phyloP scores from a whole-genome alignment of 345 rosid species.

The Bruguiera sexangula region DNA sequence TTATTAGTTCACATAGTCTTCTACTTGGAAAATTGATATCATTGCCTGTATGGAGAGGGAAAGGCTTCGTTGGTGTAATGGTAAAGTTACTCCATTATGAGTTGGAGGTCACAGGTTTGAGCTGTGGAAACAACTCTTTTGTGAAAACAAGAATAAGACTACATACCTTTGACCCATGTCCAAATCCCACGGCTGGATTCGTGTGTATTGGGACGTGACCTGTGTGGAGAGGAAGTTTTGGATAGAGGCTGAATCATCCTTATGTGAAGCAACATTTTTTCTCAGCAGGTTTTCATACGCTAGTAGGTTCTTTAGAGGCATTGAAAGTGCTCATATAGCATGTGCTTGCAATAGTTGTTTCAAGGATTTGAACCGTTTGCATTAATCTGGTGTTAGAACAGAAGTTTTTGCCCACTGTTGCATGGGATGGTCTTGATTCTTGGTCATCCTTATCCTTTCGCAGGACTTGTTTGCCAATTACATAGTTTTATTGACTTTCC shows the following conservation, averaged over 20 bases:
- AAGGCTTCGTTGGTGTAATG: too few species aligned
- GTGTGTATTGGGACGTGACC: too few species aligned
- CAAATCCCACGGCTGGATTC: too few species aligned
- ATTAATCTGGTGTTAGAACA: background rate
- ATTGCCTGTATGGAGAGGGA: background rate
- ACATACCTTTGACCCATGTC: too few species aligned
- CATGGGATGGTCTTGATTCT: background rate
- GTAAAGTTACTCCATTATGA: too few species aligned
- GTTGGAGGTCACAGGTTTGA: too few species aligned
- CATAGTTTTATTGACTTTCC: conserved; percentile 8
- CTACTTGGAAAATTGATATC: background rate
- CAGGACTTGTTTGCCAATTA: background rate
- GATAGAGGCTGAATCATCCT: background rate
- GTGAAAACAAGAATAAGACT: too few species aligned
- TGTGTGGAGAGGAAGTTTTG: background rate
- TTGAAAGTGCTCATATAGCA: background rate
- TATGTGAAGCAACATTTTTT: too few species aligned
- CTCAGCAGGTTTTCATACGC: too few species aligned
- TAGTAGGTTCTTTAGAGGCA: background rate
- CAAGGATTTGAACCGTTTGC: background rate
- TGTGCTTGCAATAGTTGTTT: background rate
- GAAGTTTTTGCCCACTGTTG: background rate
- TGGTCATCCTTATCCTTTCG: background rate
- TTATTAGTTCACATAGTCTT: background rate
- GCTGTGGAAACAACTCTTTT: too few species aligned